Base-by-base conservation (phyloP, 1,284 basidiomycete genomes). In the Pseudozyma hubeiensis region DNA sequence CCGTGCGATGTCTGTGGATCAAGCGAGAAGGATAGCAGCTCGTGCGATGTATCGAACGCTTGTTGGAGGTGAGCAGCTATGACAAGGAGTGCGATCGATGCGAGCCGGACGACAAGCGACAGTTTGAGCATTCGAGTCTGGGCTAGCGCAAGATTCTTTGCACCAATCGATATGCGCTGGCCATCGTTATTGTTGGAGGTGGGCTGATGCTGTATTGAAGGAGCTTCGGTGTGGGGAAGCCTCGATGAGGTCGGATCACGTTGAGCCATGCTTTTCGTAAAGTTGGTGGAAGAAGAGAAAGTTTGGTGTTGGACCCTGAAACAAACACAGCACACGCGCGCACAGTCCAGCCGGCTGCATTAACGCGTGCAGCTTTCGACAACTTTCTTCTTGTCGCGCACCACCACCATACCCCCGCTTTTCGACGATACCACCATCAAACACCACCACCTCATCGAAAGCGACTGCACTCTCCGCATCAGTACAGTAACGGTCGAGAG, bases 31-130 rank as follows among this genome's bases (percentile, higher is more conserved):
- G 64, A 60, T 11, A 80, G 57, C 8, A 82, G 59, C 17, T 62
- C 31, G 16, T 72, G 74, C 6, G 81, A 82, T 6, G 79, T 74
- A 37, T 82, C 79, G 31, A 82, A 82, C 5, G 66, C 60, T 17
- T 74, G 66, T 43, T 76, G 77, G 11, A 61, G 16, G 13, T 45
- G 31, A 2, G 66, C 59, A 11, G 57, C 14, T 47, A 62, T 19
- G 44, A 73, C 13, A n/a, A 81, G 61, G 5, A 64, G 53, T 1
- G 34, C 29, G 8, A 71, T n/a, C 2, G 65, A 60, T 4, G n/a
- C 34, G 29, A 67, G 5, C 14, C 73, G 68, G 2, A 60, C 43
- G 0, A 57, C 3, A 5, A 75, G 53, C 14, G 72, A 75, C 24
- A 59, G 31, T 31, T 46, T 43, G 19, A 75, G 49, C 7, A 73